Base-by-base conservation (phyloP, 352 stramenopile species). In the Pythium rishiriense region DNA sequence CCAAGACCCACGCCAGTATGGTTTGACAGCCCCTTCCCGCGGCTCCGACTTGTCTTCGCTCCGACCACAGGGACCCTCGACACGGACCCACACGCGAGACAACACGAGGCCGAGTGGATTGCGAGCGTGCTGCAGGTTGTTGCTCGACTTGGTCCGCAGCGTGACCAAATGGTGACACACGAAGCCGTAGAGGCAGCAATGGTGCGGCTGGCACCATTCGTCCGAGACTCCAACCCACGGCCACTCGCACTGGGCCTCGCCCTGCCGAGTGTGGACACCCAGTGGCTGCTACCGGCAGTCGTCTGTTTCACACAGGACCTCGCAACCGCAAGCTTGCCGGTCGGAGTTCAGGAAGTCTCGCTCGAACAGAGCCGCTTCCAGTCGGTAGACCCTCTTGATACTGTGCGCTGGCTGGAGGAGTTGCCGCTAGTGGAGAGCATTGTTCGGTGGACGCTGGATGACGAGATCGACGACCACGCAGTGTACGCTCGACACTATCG, bases 181-280 rank as follows among this genome's bases (percentile, higher is more conserved):
- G 53, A 51, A 12, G 22, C 22, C 4, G 22, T 25, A 24, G 39
- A 41, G 25, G 25, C 19, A 6, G 22, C 25, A 17, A 61, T 58
- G 47, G 48, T 26, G 3, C 19, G 45, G n/a, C 42, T 65, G 17
- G 24, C 39, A 8, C 47, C 47, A 12, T 58, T 47, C 39, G 37
- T 43, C 14, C 31, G 31, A 35, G 5, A 35, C 31, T 35, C 31
- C 31, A 10, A 35, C 10, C 24, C 6, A 3, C 25, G 4, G 10
- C 58, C 58, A 19, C 2, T 66, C 6, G 19, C 56, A 22, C 26
- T 67, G 1, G 60, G 51, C n/a, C 14, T 67, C 11, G 24, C 42
- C 17, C 31, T 67, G 3, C 60, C 60, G 2, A 67, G 60, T 21
- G 61, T 67, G 51, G 60, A 67, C 25, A 62, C 60, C 17, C 50